Evolutionary conservation across 2,329 filamentous ascomycete species (phyloP).

Genomic region (Diaporthe batatas): DNA sequence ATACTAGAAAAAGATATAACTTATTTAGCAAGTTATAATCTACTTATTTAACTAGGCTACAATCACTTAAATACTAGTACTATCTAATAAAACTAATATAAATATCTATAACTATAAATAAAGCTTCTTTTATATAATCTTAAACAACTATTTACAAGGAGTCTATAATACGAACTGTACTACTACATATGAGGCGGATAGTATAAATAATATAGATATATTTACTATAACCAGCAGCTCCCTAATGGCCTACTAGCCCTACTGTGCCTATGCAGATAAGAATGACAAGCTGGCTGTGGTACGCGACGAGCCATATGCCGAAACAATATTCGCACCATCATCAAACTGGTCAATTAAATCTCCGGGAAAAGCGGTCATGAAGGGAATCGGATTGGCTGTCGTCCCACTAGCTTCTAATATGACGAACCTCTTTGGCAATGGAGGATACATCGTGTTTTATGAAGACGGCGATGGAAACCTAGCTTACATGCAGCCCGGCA

Average conservation of each 20-base stretch:
- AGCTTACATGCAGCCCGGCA: background rate
- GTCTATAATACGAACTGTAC: background rate
- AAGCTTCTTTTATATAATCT: too few relatives aligned
- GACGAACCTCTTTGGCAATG: background rate
- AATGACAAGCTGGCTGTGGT: background rate
- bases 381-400: background rate
- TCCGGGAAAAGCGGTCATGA: background rate
- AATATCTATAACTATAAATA: too few relatives aligned
- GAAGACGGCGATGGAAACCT: background rate
- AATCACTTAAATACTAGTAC: too few relatives aligned
- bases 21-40: too few relatives aligned
- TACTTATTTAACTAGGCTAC: too few relatives aligned
- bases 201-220: background rate
- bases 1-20: too few relatives aligned
- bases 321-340: background rate
- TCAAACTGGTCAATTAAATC: background rate
- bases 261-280: background rate
- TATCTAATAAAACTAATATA: too few relatives aligned
- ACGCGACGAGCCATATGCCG: background rate
- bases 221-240: background rate
- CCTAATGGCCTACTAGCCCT: background rate
- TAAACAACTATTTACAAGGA: background rate
- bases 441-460: background rate
- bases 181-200: background rate
- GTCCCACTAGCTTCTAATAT: background rate